These are phyloP conservation scores for Cetraspora pellucida DNA, from an alignment of 192 early-diverging fungal species.

Conservation along the genomic window DNA sequence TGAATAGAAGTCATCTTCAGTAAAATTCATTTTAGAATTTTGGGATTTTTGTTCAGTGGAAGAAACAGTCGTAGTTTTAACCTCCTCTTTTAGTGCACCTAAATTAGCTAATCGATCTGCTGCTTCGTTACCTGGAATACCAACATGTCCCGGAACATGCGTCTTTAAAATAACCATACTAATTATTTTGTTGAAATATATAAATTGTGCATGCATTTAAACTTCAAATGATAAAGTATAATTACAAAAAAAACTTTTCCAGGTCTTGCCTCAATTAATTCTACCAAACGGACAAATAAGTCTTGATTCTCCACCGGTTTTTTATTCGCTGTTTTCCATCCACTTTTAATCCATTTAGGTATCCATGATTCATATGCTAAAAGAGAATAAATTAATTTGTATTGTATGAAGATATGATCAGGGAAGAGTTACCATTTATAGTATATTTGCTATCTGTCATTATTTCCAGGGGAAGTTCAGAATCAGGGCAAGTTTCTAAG, in stretches of 20 bases:
- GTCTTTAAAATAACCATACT: slow-evolving; percentile 34
- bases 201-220: background rate
- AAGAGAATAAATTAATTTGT: background rate
- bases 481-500: slow-evolving; percentile 46
- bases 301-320: slow-evolving; percentile 76
- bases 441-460: slow-evolving; percentile 80
- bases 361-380: slow-evolving; percentile 70
- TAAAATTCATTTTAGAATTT: background rate
- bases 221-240: background rate
- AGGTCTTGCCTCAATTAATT: slow-evolving; percentile 41
- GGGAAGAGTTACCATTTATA: slow-evolving; percentile 53
- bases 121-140: slow-evolving; percentile 74
- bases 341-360: slow-evolving; percentile 68
- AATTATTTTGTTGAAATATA: background rate
- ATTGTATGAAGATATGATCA: background rate
- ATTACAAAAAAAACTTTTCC: slow-evolving; percentile 53
- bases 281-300: slow-evolving; percentile 63
- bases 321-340: slow-evolving; percentile 62
- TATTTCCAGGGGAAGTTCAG: slow-evolving; percentile 55
- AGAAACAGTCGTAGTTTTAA: background rate
- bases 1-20: slow-evolving; percentile 7
- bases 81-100: slow-evolving; percentile 54
- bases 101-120: slow-evolving; percentile 77
- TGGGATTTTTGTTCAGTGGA: background rate
- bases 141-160: slow-evolving; percentile 75